Evolutionary conservation across 2,329 filamentous ascomycete species (phyloP).

Genomic region (Exophiala sp.): DNA sequence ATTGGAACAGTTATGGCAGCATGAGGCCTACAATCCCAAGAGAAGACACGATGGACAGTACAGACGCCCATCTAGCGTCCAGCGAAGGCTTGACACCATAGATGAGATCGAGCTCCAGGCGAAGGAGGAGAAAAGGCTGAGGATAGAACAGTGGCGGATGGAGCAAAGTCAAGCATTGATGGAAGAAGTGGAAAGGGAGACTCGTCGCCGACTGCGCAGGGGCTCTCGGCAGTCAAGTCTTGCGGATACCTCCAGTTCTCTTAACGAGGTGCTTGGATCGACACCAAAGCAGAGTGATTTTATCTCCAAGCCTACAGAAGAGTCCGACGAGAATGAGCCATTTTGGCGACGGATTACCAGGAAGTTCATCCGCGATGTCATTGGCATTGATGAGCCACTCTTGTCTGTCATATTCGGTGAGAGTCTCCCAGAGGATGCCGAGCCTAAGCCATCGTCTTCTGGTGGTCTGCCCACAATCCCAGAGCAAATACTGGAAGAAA

Average conservation of each 20-base stretch:
- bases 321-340: slow-evolving; percentile 53
- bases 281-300: slow-evolving; percentile 28
- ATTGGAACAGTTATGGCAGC: slow-evolving; percentile 82
- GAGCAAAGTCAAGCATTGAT: slow-evolving; percentile 82
- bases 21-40: slow-evolving; percentile 76
- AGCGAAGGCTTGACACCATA: slow-evolving; percentile 51
- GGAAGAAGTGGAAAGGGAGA: slow-evolving; percentile 85
- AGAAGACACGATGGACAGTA: slow-evolving; percentile 47
- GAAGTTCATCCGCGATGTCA: slow-evolving; percentile 78
- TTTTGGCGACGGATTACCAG: slow-evolving; percentile 77
- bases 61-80: slow-evolving; percentile 52
- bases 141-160: slow-evolving; percentile 86
- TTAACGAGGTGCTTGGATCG: slow-evolving; percentile 25
- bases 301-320: slow-evolving; percentile 29
- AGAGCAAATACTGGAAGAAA: slow-evolving; percentile 18
- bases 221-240: slow-evolving; percentile 14
- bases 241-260: slow-evolving; percentile 15
- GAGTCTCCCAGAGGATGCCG: slow-evolving; percentile 51
- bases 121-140: slow-evolving; percentile 67
- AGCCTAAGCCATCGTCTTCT: slow-evolving; percentile 12
- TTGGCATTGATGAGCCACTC: slow-evolving; percentile 81
- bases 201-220: slow-evolving; percentile 56
- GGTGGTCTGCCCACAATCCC: slow-evolving; percentile 19
- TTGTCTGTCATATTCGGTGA: slow-evolving; percentile 86
- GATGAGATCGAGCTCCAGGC: slow-evolving; percentile 54